These are phyloP conservation scores for Globisporangium radiosum DNA, from an alignment of 352 stramenopile species.

Conservation along the genomic window DNA sequence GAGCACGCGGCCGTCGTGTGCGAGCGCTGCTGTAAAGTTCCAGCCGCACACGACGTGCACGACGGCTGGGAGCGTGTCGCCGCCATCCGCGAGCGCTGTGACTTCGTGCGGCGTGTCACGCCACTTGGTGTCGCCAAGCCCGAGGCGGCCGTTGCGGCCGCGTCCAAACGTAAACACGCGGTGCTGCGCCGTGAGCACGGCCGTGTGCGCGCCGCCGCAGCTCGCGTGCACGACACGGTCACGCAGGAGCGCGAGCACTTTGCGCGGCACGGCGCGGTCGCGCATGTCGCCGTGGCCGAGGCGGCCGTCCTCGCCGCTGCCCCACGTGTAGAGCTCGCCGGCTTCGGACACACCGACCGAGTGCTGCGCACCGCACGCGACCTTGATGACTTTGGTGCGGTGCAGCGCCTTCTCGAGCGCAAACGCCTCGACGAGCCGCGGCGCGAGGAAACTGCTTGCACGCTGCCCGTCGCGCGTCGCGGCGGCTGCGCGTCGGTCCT, in stretches of 20 bases:
- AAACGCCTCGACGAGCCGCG: conserved; percentile 71
- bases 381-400: conserved; percentile 43
- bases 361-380: conserved; percentile 73
- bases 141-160: conserved; percentile 64
- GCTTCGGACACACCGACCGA: conserved; percentile 61
- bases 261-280: conserved; percentile 62
- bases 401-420: conserved; percentile 75
- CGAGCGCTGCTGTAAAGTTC: conserved; percentile 74
- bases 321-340: conserved; percentile 79
- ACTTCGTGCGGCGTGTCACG: conserved; percentile 61
- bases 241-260: conserved; percentile 72
- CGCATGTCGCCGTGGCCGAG: conserved; percentile 79
- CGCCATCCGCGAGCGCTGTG: conserved; percentile 19
- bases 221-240: conserved; percentile 61
- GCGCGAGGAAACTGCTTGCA: conserved; percentile 32
- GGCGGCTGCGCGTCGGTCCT: conserved; percentile 22
- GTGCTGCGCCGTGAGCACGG: conserved; percentile 54
- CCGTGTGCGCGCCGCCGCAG: conserved; percentile 74
- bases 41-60: conserved; percentile 63
- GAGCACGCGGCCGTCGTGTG: conserved; percentile 47
- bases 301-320: conserved; percentile 72
- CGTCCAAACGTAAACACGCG: conserved; percentile 69
- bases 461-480: not conserved
- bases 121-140: conserved; percentile 72
- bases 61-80: conserved; percentile 24